These are phyloP conservation scores for Aphanomyces invadans DNA, from an alignment of 352 stramenopile genomes.

Conservation along the genomic window DNA sequence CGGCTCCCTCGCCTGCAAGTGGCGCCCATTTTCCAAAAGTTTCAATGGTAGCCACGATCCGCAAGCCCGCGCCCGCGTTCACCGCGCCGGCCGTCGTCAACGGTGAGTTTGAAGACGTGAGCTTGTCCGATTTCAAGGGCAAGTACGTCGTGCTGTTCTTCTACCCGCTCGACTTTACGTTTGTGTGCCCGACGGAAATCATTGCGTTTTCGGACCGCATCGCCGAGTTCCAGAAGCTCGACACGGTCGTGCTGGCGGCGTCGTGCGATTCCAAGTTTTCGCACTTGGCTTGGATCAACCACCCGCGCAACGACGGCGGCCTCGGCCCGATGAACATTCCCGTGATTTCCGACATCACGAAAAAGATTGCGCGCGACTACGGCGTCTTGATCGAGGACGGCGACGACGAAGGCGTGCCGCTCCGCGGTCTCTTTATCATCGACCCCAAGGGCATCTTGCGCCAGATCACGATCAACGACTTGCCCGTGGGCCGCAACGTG, in stretches of 20 bases:
- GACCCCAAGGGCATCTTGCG: slow-evolving; percentile 70
- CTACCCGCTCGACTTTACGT: slow-evolving; percentile 89
- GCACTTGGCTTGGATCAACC: slow-evolving; percentile 87
- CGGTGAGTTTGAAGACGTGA: slow-evolving; percentile 77
- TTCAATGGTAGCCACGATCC: slow-evolving; percentile 55
- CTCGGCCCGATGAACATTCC: slow-evolving; percentile 88
- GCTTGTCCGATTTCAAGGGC: slow-evolving; percentile 77
- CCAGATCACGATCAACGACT: slow-evolving; percentile 85
- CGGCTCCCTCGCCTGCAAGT: too few relatives aligned
- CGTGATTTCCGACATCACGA: slow-evolving; percentile 83
- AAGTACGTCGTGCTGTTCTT: slow-evolving; percentile 91
- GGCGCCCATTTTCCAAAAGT: neutral
- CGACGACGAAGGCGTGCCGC: slow-evolving; percentile 59
- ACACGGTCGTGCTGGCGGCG: slow-evolving; percentile 61
- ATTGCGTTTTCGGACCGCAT: slow-evolving; percentile 78
- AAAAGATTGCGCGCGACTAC: slow-evolving; percentile 77
- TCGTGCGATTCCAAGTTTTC: slow-evolving; percentile 86
- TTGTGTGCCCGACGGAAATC: slow-evolving; percentile 89
- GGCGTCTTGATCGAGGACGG: slow-evolving; percentile 71
- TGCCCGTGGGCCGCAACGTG: slow-evolving; percentile 82
- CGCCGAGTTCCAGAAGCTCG: slow-evolving; percentile 72
- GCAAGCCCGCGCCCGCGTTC: slow-evolving; percentile 62
- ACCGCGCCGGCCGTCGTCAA: slow-evolving; percentile 70
- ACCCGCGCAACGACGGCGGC: slow-evolving; percentile 81
- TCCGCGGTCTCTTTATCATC: slow-evolving; percentile 89